These are phyloP conservation scores for Podospora sp. DNA, from an alignment of 495 filamentous ascomycete genomes.

Conservation along the genomic window DNA sequence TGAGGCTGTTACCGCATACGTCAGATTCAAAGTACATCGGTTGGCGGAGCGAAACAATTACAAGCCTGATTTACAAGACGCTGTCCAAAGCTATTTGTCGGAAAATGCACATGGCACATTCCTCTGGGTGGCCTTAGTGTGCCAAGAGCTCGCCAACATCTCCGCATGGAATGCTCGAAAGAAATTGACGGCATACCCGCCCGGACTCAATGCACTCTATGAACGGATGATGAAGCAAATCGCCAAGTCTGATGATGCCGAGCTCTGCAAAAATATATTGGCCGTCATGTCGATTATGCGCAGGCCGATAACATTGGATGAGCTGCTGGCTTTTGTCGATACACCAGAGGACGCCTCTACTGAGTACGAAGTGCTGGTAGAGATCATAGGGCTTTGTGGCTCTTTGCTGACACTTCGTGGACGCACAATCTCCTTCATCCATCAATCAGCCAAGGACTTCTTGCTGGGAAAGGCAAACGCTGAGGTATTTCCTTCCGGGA, in stretches of 20 bases:
- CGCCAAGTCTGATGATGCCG: slow-evolving; percentile 1
- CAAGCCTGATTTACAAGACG: not conserved
- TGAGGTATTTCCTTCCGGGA: too few species aligned
- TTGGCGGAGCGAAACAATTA: not conserved
- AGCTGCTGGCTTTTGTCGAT: slow-evolving; percentile 24
- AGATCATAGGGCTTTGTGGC: slow-evolving; percentile 30
- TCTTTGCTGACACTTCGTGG: slow-evolving; percentile 38
- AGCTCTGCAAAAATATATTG: slow-evolving; percentile 29
- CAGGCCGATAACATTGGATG: slow-evolving; percentile 27
- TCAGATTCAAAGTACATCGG: slow-evolving; percentile 32
- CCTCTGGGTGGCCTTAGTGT: slow-evolving; percentile 16
- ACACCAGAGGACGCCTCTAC: slow-evolving; percentile 1
- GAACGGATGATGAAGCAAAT: slow-evolving; percentile 30
- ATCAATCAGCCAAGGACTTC: slow-evolving; percentile 48
- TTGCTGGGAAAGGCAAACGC: slow-evolving; percentile 14
- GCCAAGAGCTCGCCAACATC: not conserved
- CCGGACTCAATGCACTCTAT: slow-evolving; percentile 29
- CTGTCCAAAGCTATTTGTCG: slow-evolving; percentile 29
- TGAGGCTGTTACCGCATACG: slow-evolving; percentile 36
- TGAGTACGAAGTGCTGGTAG: not conserved
- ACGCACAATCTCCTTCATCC: slow-evolving; percentile 37
- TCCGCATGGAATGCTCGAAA: not conserved
- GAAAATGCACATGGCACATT: slow-evolving; percentile 23
- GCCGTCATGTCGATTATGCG: slow-evolving; percentile 15
- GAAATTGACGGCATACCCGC: slow-evolving; percentile 28